Percentiles rank a stretch among this genome's conserved stretches.
phyloP scores from a whole-genome alignment of 2,329 filamentous ascomycete genomes.

The Helminthosporium solani region DNA sequence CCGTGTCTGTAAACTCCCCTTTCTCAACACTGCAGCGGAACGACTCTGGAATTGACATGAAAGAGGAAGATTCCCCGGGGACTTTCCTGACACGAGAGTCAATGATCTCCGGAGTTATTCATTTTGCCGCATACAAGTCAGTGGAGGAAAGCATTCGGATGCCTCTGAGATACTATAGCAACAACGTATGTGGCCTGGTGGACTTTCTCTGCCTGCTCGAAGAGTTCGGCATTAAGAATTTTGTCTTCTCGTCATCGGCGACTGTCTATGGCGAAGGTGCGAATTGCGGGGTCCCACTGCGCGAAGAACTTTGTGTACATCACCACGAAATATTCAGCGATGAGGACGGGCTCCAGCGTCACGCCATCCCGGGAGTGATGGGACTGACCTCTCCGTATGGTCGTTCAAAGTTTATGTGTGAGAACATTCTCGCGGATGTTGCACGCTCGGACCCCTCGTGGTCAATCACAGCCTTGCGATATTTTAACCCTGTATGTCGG shows the following conservation, averaged over 20 bases:
- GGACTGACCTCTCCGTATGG: conserved; percentile 67
- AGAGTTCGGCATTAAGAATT: conserved; percentile 62
- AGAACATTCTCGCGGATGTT: conserved; percentile 64
- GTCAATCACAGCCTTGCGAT: conserved; percentile 64
- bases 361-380: conserved; percentile 51
- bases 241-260: conserved; percentile 68
- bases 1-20: conserved; percentile 30
- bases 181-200: conserved; percentile 66
- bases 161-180: conserved; percentile 65
- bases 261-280: conserved; percentile 61
- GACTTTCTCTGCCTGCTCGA: conserved; percentile 59
- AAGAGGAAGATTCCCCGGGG: conserved; percentile 23
- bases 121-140: conserved; percentile 68
- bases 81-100: conserved; percentile 41
- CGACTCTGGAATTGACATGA: conserved; percentile 36
- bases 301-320: conserved; percentile 59
- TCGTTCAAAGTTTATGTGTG: conserved; percentile 67
- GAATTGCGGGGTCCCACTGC: conserved; percentile 50
- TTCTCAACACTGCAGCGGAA: conserved; percentile 31
- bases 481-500: conserved; percentile 61
- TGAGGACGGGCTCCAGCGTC: conserved; percentile 45
- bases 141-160: conserved; percentile 63
- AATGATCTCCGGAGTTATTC: conserved; percentile 63
- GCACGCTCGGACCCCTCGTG: conserved; percentile 61
- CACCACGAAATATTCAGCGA: conserved; percentile 48